Base-by-base conservation (phyloP, 768 basidiomycete genomes). In the Amyloporia xantha region DNA sequence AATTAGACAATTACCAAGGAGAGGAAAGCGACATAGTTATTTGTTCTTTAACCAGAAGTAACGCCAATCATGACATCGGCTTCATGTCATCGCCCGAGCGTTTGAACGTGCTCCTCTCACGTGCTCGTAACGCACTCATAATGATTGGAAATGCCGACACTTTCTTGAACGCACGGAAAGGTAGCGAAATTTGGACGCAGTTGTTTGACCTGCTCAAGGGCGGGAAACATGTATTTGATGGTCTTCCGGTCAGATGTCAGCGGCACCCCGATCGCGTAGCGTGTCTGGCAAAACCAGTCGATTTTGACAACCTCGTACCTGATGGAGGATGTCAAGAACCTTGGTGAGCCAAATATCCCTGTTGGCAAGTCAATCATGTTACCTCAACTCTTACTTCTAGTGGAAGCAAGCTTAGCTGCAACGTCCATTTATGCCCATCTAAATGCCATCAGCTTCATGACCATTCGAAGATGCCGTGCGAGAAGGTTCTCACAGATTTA, bases 11-110 rank as follows among this genome's bases (percentile, higher is more conserved):
- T 55, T 87, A 85, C 52, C 85, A 86, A 58, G 84, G 84, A 2
- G 85, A 86, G 59, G 84, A 86, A 61, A 79, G 79, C 27, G 76
- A 86, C 42, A 79, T 87, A 41, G 79, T 87, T 21, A 65, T 87
- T 27, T 70, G 72, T 4, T 78, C 75, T 10, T 61, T 87, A 26
- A 82, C 80, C 0, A 64, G 84, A 41, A 84, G 82, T 53, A 85
- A 87, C 50, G 4, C 65, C 0, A 49, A 62, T 0, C 58, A 72
- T 42, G 75, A 79, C 48, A 86, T 86, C 20, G 84, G 85, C 1
- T 86, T 87, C 65, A 84, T 87, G 83, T 75, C 64, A 27, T 72
- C 84, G 2, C 76, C 81, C 0, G 82, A 86, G 61, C 77, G 84
- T 19, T 66, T 86, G 20, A 87, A 84, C 46, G 84, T 87, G 5